A percentile compares a stretch with the other conserved stretches of the same genome.
These are phyloP conservation scores for Neurospora crassa DNA, from an alignment of 2,329 filamentous ascomycete genomes.

Conservation along the genomic window DNA sequence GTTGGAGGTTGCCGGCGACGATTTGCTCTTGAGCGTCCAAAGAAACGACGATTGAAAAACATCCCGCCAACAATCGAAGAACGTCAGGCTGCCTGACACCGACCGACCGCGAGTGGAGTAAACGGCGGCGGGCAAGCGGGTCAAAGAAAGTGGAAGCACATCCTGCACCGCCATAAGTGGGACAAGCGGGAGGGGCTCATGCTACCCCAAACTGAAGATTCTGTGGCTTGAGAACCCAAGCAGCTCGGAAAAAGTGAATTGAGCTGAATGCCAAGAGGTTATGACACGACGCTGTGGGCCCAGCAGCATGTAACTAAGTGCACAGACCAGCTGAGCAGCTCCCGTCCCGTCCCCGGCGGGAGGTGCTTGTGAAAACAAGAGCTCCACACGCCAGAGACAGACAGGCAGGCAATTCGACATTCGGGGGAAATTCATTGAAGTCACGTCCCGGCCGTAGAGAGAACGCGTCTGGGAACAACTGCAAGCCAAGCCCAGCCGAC, in stretches of 20 bases:
- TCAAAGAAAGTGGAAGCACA: not conserved
- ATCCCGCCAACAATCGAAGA: constrained; percentile 1
- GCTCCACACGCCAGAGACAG: not conserved
- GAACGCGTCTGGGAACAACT: not conserved
- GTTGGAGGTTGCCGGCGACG: not conserved
- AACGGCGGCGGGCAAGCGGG: not conserved
- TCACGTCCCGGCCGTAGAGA: not conserved
- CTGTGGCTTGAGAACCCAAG: not conserved
- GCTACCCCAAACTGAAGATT: not conserved
- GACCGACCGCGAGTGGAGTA: not conserved
- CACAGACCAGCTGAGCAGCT: not conserved
- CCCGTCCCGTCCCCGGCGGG: not conserved
- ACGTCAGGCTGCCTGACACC: constrained; percentile 3
- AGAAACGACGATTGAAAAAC: not conserved
- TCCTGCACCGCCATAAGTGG: not conserved
- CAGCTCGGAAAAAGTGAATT: not conserved
- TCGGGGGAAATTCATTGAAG: not conserved
- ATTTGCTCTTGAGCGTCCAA: not conserved
- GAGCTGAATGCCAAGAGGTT: not conserved
- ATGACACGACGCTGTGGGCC: not conserved
- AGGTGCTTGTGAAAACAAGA: not conserved
- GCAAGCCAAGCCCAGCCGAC: not conserved
- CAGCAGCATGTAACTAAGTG: not conserved
- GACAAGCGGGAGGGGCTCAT: not conserved
- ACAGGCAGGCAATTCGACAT: not conserved